phyloP scores from a whole-genome alignment of 352 stramenopile species.

The Pythium phragmiticola region DNA sequence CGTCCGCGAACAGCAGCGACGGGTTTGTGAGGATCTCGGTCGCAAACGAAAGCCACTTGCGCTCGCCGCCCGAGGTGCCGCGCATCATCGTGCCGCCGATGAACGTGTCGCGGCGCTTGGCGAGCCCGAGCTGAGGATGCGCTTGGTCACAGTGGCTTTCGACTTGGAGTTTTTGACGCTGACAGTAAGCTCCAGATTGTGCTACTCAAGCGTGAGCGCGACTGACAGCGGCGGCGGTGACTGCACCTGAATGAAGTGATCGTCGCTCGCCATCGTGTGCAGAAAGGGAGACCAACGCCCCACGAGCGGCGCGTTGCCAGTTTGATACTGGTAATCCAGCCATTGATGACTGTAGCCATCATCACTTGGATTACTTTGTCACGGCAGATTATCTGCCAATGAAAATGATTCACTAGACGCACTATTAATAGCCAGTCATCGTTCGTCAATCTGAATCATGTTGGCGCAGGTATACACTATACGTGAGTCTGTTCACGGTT shows the following conservation, averaged over 20 bases:
- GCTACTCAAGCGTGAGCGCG: slow-evolving; percentile 29
- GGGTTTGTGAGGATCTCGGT: slow-evolving; percentile 84
- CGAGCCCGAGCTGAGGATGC: slow-evolving; percentile 46
- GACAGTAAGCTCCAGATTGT: slow-evolving; percentile 22
- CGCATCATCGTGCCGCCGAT: slow-evolving; percentile 55
- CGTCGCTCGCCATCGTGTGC: not conserved
- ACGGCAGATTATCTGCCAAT: not conserved
- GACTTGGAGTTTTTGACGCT: slow-evolving; percentile 26
- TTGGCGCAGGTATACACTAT: too few species aligned
- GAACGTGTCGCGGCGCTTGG: slow-evolving; percentile 41
- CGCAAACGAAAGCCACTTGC: slow-evolving; percentile 44
- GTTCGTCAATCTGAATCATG: too few species aligned
- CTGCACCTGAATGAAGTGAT: slow-evolving; percentile 21
- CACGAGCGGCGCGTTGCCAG: not conserved
- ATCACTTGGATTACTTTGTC: slow-evolving; percentile 5
- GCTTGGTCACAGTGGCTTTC: slow-evolving; percentile 32
- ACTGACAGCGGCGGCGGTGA: not conserved
- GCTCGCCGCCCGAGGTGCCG: slow-evolving; percentile 70
- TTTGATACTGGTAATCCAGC: not conserved
- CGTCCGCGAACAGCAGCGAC: slow-evolving; percentile 84
- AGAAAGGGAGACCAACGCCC: not conserved
- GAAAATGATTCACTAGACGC: not conserved
- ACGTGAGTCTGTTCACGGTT: too few species aligned
- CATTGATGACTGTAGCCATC: slow-evolving; percentile 2
- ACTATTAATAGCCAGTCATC: not conserved